A percentile compares a stretch with the other conserved stretches of the same genome.
phyloP scores from a whole-genome alignment of 2,329 filamentous ascomycete genomes.

The Periconia macrospinosa region DNA sequence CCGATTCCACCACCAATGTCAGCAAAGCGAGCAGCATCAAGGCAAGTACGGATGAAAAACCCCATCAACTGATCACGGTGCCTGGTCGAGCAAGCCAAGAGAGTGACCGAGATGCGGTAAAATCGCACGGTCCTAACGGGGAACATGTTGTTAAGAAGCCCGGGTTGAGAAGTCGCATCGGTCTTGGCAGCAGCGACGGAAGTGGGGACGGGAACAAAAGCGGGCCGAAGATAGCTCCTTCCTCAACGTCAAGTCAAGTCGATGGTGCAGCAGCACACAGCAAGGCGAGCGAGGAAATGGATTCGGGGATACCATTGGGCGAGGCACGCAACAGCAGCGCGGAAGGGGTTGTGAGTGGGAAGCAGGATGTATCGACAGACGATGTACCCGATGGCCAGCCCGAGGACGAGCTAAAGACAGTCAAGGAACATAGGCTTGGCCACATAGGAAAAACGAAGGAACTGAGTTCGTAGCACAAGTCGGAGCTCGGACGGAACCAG shows the following conservation, averaged over 20 bases:
- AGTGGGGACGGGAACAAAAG: constrained; percentile 18
- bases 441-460: constrained; percentile 25
- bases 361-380: constrained; percentile 41
- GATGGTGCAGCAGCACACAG: constrained; percentile 14
- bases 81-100: constrained; percentile 32
- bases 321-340: constrained; percentile 19
- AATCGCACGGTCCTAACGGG: constrained; percentile 37
- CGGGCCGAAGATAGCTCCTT: constrained; percentile 13
- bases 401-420: constrained; percentile 42
- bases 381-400: constrained; percentile 47
- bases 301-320: constrained; percentile 10
- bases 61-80: constrained; percentile 24
- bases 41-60: constrained; percentile 39
- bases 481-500: background rate
- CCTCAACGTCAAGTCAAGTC: constrained; percentile 19
- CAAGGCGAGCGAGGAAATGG: constrained; percentile 3
- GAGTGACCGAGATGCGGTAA: constrained; percentile 44
- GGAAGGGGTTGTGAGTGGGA: constrained; percentile 25
- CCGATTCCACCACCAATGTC: constrained; percentile 61
- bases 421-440: constrained; percentile 36
- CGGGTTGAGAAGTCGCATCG: background rate
- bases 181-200: constrained; percentile 5
- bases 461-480: constrained; percentile 16
- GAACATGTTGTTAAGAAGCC: background rate
- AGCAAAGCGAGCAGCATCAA: constrained; percentile 73